A percentile compares a stretch with the other conserved stretches of the same genome.
Conservation (phyloP, 441 rosid genomes). For the Flueggea neowawraea region DNA sequence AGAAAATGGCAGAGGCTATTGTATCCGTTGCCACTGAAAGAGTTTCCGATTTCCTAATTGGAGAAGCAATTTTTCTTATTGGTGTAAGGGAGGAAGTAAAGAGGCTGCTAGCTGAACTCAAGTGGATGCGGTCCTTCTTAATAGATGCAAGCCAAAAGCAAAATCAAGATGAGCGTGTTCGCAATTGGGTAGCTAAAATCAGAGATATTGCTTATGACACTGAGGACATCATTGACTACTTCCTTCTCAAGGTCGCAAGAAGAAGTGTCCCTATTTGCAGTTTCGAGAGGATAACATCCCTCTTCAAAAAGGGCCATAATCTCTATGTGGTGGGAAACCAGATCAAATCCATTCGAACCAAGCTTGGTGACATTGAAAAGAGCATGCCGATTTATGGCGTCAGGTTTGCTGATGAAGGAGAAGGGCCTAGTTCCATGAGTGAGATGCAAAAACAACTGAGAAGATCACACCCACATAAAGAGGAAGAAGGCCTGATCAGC, state of each 20-base stretch:
- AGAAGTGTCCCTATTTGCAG: neutral
- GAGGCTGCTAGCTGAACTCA: slow-evolving; percentile 13
- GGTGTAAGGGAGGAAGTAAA: slow-evolving; percentile 7
- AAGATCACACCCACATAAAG: neutral
- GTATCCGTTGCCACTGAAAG: too few species aligned
- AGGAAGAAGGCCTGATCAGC: slow-evolving; percentile 17
- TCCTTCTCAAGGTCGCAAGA: slow-evolving; percentile 4
- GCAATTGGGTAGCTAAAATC: slow-evolving; percentile 11
- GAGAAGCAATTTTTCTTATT: slow-evolving; percentile 3
- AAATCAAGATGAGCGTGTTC: slow-evolving; percentile 1
- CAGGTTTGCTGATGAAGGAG: neutral
- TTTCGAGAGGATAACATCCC: slow-evolving; percentile 1
- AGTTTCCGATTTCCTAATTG: too few species aligned
- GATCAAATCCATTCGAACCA: neutral
- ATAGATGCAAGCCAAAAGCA: slow-evolving; percentile 14
- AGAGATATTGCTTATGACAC: slow-evolving; percentile 15
- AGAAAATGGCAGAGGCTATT: too few species aligned
- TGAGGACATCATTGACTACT: slow-evolving; percentile 11
- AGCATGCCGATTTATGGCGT: neutral
- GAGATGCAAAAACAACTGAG: neutral
- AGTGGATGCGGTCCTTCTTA: slow-evolving; percentile 16
- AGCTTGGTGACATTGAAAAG: neutral
- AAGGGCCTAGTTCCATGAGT: neutral
- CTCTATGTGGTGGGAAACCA: neutral
- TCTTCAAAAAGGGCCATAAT: neutral